These are phyloP conservation scores for Alliaria petiolata DNA, from an alignment of 345 rosid species.

Conservation along the genomic window DNA sequence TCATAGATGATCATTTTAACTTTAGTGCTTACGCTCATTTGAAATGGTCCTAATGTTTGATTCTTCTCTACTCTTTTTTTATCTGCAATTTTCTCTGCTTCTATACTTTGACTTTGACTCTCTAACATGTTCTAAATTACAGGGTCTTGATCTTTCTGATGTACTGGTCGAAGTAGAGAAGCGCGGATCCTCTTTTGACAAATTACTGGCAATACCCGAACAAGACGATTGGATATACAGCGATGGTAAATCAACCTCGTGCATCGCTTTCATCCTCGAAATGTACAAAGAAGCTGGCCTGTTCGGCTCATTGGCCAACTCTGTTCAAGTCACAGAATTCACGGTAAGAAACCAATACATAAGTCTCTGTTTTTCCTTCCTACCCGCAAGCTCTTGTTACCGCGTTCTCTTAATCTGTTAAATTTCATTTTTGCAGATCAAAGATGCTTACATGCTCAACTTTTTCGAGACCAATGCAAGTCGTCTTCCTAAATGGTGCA, in stretches of 20 bases:
- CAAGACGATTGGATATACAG: slow-evolving; percentile 86
- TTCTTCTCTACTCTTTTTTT: not conserved
- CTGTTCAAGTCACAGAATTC: slow-evolving; percentile 92
- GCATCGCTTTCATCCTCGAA: slow-evolving; percentile 87
- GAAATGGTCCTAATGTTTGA: not conserved
- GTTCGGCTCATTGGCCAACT: slow-evolving; percentile 53
- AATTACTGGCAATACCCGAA: slow-evolving; percentile 76
- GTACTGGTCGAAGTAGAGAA: slow-evolving; percentile 81
- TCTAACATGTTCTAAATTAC: slow-evolving; percentile 14
- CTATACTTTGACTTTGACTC: not conserved
- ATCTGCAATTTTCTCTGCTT: not conserved
- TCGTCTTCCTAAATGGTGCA: slow-evolving; percentile 91
- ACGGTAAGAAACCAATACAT: slow-evolving; percentile 51
- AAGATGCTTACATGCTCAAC: slow-evolving; percentile 77
- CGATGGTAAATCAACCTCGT: slow-evolving; percentile 92
- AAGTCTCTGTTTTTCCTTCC: not conserved
- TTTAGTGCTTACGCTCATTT: not conserved
- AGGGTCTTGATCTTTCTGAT: slow-evolving; percentile 80
- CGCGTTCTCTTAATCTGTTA: not conserved
- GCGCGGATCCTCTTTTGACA: slow-evolving; percentile 81
- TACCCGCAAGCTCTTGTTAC: not conserved
- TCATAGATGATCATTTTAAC: not conserved
- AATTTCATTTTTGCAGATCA: slow-evolving; percentile 47
- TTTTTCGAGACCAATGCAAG: slow-evolving; percentile 74
- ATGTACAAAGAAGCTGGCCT: slow-evolving; percentile 94